Percentiles rank a stretch among this genome's conserved stretches.
Conservation (phyloP, 2,329 filamentous ascomycete species). For the Beauveria caledonica region DNA sequence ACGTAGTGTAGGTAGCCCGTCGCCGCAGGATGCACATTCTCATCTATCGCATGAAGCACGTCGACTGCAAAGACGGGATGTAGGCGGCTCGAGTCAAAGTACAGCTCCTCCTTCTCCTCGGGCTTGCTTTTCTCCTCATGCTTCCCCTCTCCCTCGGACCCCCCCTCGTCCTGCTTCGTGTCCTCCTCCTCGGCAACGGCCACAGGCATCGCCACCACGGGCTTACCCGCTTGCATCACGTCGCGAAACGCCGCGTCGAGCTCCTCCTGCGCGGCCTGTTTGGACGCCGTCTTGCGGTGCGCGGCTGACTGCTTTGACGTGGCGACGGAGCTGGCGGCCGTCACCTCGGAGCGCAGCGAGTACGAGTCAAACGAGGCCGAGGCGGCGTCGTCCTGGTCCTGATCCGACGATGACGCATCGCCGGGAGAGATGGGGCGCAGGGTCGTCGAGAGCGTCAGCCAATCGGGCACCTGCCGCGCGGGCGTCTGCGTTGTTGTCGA, state of each 20-base stretch:
- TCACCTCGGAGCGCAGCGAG: slow-evolving; percentile 7
- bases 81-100: neutral
- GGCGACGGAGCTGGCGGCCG: slow-evolving; percentile 3
- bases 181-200: neutral
- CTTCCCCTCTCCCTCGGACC: neutral
- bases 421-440: neutral
- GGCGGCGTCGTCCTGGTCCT: neutral
- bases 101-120: neutral
- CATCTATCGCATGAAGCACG: slow-evolving; percentile 1
- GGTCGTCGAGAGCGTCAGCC: slow-evolving; percentile 9
- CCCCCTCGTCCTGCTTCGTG: neutral
- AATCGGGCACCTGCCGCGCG: slow-evolving; percentile 14
- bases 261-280: slow-evolving; percentile 7
- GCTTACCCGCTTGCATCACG: slow-evolving; percentile 8
- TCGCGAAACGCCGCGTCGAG: slow-evolving; percentile 3
- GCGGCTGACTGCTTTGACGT: neutral
- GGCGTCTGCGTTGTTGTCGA: slow-evolving; percentile 11
- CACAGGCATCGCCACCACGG: neutral
- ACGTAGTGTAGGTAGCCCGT: slow-evolving; percentile 7
- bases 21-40: slow-evolving; percentile 5
- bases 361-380: slow-evolving; percentile 3
- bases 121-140: neutral
- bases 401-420: neutral
- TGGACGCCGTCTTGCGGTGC: slow-evolving; percentile 4
- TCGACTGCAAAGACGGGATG: slow-evolving; percentile 9